Conservation (phyloP, 139 green algal genomes). For the Astrephomene gubernaculifera region DNA sequence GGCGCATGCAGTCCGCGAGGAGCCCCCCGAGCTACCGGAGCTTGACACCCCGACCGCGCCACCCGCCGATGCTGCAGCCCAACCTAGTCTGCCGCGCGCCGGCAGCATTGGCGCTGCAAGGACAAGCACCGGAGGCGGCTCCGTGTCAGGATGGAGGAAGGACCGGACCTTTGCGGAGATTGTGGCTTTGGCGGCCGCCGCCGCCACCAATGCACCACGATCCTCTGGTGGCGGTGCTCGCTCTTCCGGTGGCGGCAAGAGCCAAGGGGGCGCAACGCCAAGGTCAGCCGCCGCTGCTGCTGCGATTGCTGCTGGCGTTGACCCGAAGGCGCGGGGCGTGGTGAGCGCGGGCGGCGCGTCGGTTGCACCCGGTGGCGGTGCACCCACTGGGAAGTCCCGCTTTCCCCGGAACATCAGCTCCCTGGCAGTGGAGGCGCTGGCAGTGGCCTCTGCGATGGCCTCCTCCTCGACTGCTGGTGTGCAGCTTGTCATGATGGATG, state of each 20-base stretch:
- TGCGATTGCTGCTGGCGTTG: background rate
- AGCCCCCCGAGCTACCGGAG: background rate
- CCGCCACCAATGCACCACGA: background rate
- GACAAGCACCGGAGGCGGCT: background rate
- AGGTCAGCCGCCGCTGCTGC: background rate
- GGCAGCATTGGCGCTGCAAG: background rate
- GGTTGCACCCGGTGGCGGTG: background rate
- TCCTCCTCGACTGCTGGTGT: background rate
- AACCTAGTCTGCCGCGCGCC: too few species aligned
- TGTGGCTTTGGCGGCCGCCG: background rate
- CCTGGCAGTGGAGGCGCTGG: conserved; percentile 1
- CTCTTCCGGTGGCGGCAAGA: background rate
- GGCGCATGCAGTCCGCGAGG: conserved; percentile 11
- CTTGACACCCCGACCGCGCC: too few species aligned
- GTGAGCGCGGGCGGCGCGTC: background rate
- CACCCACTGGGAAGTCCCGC: too few species aligned
- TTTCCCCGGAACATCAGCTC: background rate
- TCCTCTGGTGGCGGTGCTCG: background rate
- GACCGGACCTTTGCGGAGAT: conserved; percentile 19
- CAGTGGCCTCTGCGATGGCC: conserved; percentile 22
- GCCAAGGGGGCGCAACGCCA: background rate
- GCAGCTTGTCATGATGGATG: background rate
- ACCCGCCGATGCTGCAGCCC: too few species aligned
- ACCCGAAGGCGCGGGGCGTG: background rate
- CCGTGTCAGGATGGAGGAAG: background rate